Percentiles rank a stretch among this genome's conserved stretches.
Evolutionary conservation across 1,139 yeast genomes (phyloP).

Genomic region (Hyphopichia burtonii): DNA sequence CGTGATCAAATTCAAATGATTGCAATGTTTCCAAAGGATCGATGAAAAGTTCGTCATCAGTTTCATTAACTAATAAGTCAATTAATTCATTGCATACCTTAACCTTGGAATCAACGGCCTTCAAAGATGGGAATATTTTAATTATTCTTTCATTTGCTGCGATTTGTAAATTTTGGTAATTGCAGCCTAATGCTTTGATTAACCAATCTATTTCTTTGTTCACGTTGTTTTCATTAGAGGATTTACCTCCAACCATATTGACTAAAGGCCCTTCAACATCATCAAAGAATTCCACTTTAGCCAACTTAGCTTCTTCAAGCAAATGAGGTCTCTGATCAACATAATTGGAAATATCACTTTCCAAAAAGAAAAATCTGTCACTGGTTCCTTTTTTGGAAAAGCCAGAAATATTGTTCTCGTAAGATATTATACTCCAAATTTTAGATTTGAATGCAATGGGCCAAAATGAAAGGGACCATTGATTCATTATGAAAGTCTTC

Average conservation of each 20-base stretch:
- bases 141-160: slow-evolving; percentile 57
- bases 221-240: slow-evolving; percentile 48
- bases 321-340: slow-evolving; percentile 40
- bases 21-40: slow-evolving; percentile 58
- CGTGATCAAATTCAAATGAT: slow-evolving; percentile 43
- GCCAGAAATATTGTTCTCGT: slow-evolving; percentile 12
- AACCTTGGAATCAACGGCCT: slow-evolving; percentile 53
- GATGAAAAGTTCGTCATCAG: slow-evolving; percentile 32
- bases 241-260: slow-evolving; percentile 48
- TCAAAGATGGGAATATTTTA: slow-evolving; percentile 53
- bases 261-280: slow-evolving; percentile 57
- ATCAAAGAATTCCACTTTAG: slow-evolving; percentile 48
- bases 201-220: slow-evolving; percentile 60
- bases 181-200: slow-evolving; percentile 48
- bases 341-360: slow-evolving; percentile 28
- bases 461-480: slow-evolving; percentile 36
- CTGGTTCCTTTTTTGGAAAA: slow-evolving; percentile 20
- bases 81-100: slow-evolving; percentile 58
- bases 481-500: slow-evolving; percentile 42
- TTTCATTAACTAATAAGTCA: slow-evolving; percentile 49
- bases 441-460: slow-evolving; percentile 33
- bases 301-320: slow-evolving; percentile 42
- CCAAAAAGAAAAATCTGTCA: slow-evolving; percentile 30
- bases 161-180: slow-evolving; percentile 43
- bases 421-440: slow-evolving; percentile 33